These are phyloP conservation scores for Wickerhamiella slavikovae DNA, from an alignment of 805 yeast genomes.

Conservation along the genomic window DNA sequence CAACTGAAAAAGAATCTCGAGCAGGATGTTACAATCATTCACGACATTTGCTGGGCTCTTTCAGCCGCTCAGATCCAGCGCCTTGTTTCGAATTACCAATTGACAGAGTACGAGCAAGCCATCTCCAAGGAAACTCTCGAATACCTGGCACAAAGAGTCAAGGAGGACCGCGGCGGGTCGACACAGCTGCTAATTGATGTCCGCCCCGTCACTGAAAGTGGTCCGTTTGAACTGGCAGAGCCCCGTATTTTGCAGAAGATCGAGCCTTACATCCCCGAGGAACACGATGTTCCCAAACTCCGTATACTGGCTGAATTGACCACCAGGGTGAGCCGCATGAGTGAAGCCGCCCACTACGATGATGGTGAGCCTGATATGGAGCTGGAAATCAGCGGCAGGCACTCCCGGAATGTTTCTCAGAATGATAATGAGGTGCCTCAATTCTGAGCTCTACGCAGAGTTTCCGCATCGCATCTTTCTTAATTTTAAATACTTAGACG, in stretches of 20 bases:
- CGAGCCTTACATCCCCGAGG: constrained; percentile 67
- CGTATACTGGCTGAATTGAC: constrained; percentile 69
- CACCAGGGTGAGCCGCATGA: constrained; percentile 8
- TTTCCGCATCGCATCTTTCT: too few species aligned
- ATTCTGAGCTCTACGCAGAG: too few species aligned
- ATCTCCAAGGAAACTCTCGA: constrained; percentile 62
- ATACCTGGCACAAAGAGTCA: constrained; percentile 37
- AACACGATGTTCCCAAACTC: constrained; percentile 74
- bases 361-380: neutral
- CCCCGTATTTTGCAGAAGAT: constrained; percentile 52
- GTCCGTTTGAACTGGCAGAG: constrained; percentile 22
- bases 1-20: constrained; percentile 79
- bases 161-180: constrained; percentile 24
- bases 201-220: constrained; percentile 19
- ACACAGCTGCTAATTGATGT: constrained; percentile 21
- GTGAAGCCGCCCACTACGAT: neutral
- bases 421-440: too few species aligned
- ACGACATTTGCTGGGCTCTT: constrained; percentile 85
- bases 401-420: too few species aligned
- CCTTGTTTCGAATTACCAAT: constrained; percentile 67
- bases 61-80: constrained; percentile 93
- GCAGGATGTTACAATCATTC: constrained; percentile 77
- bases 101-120: constrained; percentile 90
- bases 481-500: too few species aligned
- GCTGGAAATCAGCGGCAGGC: too few species aligned